These are phyloP conservation scores for Carex myosuroides DNA, from an alignment of 176 grass and related monocot species.

Conservation along the genomic window DNA sequence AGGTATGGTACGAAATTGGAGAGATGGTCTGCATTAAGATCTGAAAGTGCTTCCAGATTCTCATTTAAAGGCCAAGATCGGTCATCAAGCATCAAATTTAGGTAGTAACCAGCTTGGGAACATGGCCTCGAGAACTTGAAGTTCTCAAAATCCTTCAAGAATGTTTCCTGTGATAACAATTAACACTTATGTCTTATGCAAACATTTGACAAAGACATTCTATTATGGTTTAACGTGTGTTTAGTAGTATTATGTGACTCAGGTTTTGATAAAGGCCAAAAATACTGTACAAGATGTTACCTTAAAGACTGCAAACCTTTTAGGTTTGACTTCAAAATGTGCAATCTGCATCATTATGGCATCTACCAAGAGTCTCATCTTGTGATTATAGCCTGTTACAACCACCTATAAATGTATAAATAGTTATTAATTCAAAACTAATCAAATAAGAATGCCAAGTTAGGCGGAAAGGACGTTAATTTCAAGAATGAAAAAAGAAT, in stretches of 20 bases:
- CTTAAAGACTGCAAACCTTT: constrained; percentile 85
- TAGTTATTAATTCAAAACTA: not conserved
- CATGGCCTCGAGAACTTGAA: constrained; percentile 63
- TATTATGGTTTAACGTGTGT: not conserved
- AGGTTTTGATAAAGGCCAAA: not conserved
- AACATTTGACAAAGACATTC: constrained; percentile 1
- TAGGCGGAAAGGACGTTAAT: constrained; percentile 9
- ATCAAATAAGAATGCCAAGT: not conserved
- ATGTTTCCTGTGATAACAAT: constrained; percentile 64
- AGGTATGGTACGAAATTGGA: constrained; percentile 45
- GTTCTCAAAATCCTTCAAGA: constrained; percentile 66
- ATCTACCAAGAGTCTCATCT: constrained; percentile 76
- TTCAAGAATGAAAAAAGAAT: not conserved
- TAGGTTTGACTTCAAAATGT: constrained; percentile 82
- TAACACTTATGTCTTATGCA: not conserved
- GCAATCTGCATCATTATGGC: constrained; percentile 65
- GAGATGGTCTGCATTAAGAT: constrained; percentile 56
- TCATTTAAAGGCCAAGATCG: constrained; percentile 60
- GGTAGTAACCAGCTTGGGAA: constrained; percentile 62
- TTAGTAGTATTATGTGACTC: not conserved
- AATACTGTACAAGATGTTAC: constrained; percentile 20
- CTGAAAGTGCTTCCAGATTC: constrained; percentile 57
- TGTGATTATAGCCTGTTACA: constrained; percentile 83
- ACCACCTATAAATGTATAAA: constrained; percentile 39
- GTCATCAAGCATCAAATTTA: constrained; percentile 66